phyloP scores from a whole-genome alignment of 345 rosid species.

The Moricandia moricandioides region DNA sequence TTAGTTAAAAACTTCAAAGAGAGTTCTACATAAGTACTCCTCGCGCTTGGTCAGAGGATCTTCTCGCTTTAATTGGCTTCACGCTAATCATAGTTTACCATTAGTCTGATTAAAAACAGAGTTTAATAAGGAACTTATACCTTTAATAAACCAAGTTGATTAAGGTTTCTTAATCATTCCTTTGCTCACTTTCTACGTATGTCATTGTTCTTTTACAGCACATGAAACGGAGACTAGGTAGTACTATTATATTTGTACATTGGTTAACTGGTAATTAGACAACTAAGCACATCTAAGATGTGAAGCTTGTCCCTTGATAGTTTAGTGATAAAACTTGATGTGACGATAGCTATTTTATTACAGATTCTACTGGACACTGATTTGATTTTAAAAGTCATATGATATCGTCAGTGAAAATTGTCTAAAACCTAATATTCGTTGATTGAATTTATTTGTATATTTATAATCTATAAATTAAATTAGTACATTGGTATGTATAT shows the following conservation, averaged over 20 bases:
- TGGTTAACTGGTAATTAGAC: slow-evolving; percentile 2
- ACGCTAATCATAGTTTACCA: slow-evolving; percentile 20
- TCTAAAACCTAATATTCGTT: neutral
- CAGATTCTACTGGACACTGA: neutral
- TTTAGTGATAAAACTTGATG: neutral
- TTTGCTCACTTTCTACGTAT: slow-evolving; percentile 28
- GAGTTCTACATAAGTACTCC: slow-evolving; percentile 22
- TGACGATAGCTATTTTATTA: neutral
- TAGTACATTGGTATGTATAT: neutral
- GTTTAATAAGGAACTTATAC: slow-evolving; percentile 10
- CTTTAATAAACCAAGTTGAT: slow-evolving; percentile 25
- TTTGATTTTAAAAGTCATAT: neutral
- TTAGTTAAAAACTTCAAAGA: neutral
- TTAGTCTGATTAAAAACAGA: neutral
- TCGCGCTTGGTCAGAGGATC: slow-evolving; percentile 34
- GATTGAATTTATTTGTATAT: neutral
- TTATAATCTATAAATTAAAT: neutral
- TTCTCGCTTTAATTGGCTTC: slow-evolving; percentile 28
- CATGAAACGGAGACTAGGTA: slow-evolving; percentile 14
- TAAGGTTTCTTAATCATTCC: slow-evolving; percentile 34
- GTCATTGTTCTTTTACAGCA: slow-evolving; percentile 30
- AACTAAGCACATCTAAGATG: neutral
- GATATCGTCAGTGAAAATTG: neutral
- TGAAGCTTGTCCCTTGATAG: neutral
- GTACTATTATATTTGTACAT: neutral